phyloP scores from a whole-genome alignment of 805 yeast genomes.

The Kregervanrija fluxuum region DNA sequence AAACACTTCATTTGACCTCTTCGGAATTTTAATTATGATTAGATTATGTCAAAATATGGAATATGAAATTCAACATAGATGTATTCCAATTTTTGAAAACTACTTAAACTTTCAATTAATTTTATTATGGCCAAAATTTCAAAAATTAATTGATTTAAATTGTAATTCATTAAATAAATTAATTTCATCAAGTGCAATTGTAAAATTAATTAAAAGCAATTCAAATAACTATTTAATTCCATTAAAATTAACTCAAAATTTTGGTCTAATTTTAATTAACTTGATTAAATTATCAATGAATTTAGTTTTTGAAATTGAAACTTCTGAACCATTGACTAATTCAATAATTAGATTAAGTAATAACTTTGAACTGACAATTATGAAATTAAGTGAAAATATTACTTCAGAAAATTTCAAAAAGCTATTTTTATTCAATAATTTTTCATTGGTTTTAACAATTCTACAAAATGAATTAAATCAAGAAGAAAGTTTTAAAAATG shows the following conservation, averaged over 20 bases:
- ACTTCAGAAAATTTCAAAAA: conserved; percentile 48
- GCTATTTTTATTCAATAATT: conserved; percentile 66
- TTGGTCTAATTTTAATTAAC: conserved; percentile 66
- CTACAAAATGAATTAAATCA: conserved; percentile 21
- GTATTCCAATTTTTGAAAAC: conserved; percentile 60
- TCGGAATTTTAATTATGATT: conserved; percentile 71
- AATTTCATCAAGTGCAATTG: conserved; percentile 32
- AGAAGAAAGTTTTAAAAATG: conserved; percentile 11
- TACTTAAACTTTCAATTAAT: conserved; percentile 61
- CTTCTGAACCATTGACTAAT: conserved; percentile 64
- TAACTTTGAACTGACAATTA: conserved; percentile 73
- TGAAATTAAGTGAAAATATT: conserved; percentile 53
- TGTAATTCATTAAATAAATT: conserved; percentile 61
- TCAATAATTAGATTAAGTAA: conserved; percentile 63
- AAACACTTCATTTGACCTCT: conserved; percentile 53
- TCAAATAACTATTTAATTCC: conserved; percentile 35
- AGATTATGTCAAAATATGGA: conserved; percentile 61
- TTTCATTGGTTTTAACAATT: conserved; percentile 53
- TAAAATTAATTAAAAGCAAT: conserved; percentile 15
- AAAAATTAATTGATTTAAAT: conserved; percentile 66
- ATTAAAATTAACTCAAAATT: conserved; percentile 68
- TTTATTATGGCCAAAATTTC: conserved; percentile 81
- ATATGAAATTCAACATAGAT: conserved; percentile 58
- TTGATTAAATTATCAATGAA: conserved; percentile 47
- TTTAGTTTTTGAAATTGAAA: conserved; percentile 25